Conservation (phyloP, 495 filamentous ascomycete genomes). For the Geopyxis carbonaria region DNA sequence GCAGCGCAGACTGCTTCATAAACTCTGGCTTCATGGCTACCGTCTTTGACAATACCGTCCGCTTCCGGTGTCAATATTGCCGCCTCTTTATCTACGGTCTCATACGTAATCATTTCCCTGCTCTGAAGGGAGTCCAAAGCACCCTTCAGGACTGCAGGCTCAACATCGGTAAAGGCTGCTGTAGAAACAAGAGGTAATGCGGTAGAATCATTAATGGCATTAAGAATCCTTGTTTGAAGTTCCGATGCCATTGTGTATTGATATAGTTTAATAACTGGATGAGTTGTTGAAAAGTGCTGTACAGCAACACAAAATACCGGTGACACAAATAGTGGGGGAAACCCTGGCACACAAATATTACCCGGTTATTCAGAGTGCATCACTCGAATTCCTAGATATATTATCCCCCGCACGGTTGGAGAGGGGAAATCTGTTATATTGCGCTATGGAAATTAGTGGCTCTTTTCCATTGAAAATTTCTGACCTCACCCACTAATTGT, state of each 20-base stretch:
- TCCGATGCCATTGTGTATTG: conserved; percentile 43
- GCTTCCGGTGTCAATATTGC: conserved; percentile 65
- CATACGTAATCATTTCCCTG: conserved; percentile 71
- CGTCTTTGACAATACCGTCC: conserved; percentile 58
- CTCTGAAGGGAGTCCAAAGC: conserved; percentile 71
- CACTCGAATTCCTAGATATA: too few relatives aligned
- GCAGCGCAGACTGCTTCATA: conserved; percentile 69
- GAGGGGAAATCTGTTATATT: too few relatives aligned
- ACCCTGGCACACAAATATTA: too few relatives aligned
- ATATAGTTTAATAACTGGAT: too few relatives aligned
- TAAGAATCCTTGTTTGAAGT: conserved; percentile 47
- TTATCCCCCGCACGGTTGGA: too few relatives aligned
- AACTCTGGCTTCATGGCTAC: conserved; percentile 87
- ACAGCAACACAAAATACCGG: too few relatives aligned
- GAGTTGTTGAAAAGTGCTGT: too few relatives aligned
- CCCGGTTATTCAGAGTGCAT: too few relatives aligned
- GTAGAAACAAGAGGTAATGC: conserved; percentile 50
- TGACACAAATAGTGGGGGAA: too few relatives aligned
- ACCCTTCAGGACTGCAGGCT: conserved; percentile 60
- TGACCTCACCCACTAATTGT: too few relatives aligned
- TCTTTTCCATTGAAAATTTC: too few relatives aligned
- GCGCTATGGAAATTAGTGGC: too few relatives aligned
- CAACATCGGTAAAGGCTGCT: conserved; percentile 56
- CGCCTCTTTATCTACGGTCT: conserved; percentile 63
- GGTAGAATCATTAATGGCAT: conserved; percentile 41